These are phyloP conservation scores for Beauveria sp. DNA, from an alignment of 2,329 filamentous ascomycete genomes.

Conservation along the genomic window DNA sequence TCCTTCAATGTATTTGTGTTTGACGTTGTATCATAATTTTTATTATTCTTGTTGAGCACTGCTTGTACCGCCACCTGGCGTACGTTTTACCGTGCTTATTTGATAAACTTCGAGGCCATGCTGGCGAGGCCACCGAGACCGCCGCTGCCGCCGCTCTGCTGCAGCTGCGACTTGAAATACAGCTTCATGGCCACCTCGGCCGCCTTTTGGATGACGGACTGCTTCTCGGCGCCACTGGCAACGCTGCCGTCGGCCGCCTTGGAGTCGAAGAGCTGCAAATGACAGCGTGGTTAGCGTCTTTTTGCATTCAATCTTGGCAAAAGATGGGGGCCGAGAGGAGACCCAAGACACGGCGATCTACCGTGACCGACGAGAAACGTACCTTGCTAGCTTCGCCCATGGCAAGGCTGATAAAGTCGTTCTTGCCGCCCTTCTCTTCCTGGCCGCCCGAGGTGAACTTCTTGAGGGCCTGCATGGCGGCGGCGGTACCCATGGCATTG, in stretches of 20 bases:
- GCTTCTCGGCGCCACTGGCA: slow-evolving; percentile 59
- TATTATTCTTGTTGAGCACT: background rate
- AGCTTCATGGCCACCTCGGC: slow-evolving; percentile 85
- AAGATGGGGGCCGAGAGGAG: background rate
- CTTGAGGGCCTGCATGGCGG: slow-evolving; percentile 75
- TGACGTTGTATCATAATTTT: background rate
- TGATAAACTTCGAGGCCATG: slow-evolving; percentile 42
- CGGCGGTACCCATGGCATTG: slow-evolving; percentile 58
- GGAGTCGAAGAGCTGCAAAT: slow-evolving; percentile 48
- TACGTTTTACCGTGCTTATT: slow-evolving; percentile 13
- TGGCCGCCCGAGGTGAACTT: slow-evolving; percentile 58
- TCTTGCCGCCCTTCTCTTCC: slow-evolving; percentile 55
- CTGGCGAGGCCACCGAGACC: slow-evolving; percentile 28
- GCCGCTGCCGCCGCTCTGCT: slow-evolving; percentile 28
- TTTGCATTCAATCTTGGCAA: background rate
- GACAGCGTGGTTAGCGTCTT: background rate
- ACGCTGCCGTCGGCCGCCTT: slow-evolving; percentile 48
- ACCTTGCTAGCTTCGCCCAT: slow-evolving; percentile 83
- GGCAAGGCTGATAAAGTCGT: slow-evolving; percentile 73
- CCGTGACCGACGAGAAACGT: background rate
- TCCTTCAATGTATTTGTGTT: background rate
- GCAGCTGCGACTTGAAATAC: slow-evolving; percentile 71
- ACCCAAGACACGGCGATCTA: no score
- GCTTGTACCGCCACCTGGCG: background rate
- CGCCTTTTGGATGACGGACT: slow-evolving; percentile 69